Evolutionary conservation across 1,284 basidiomycete species (phyloP).

Genomic region (Cystobasidiaceae sp.): DNA sequence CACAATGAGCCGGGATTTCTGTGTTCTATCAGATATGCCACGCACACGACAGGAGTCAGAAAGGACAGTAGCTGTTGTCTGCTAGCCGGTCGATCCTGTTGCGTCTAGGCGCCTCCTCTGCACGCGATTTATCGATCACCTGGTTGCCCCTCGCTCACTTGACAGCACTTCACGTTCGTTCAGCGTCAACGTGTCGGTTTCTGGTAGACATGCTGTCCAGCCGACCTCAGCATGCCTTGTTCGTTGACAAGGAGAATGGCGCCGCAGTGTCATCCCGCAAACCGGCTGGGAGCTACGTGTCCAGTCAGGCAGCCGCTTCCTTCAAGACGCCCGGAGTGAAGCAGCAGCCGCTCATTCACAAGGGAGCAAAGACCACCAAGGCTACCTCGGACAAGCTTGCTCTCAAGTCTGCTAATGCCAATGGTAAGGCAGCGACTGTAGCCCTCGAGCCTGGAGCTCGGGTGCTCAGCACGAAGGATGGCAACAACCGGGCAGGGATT

Average conservation of each 20-base stretch:
- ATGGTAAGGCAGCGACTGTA: neutral
- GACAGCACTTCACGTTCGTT: neutral
- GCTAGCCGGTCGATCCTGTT: no score
- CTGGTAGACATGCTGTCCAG: constrained; percentile 15
- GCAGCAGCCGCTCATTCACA: neutral
- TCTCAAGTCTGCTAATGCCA: neutral
- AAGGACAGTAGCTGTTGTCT: no score
- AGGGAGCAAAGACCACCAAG: neutral
- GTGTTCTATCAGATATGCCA: no score
- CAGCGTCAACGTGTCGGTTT: neutral
- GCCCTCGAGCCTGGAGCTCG: constrained; percentile 20
- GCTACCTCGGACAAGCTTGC: neutral
- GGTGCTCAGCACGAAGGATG: constrained; percentile 23
- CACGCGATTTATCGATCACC: neutral
- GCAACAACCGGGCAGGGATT: constrained; percentile 1
- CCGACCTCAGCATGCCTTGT: neutral
- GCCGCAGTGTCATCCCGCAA: neutral
- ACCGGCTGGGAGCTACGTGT: neutral
- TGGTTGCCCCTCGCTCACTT: neutral
- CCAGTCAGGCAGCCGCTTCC: neutral
- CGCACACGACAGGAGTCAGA: no score
- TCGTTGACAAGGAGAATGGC: constrained; percentile 25
- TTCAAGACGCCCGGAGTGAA: constrained; percentile 12
- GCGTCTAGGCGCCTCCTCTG: no score
- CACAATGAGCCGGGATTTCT: no score